Conservation (phyloP, 768 basidiomycete species). For the Pholiota molesta region DNA sequence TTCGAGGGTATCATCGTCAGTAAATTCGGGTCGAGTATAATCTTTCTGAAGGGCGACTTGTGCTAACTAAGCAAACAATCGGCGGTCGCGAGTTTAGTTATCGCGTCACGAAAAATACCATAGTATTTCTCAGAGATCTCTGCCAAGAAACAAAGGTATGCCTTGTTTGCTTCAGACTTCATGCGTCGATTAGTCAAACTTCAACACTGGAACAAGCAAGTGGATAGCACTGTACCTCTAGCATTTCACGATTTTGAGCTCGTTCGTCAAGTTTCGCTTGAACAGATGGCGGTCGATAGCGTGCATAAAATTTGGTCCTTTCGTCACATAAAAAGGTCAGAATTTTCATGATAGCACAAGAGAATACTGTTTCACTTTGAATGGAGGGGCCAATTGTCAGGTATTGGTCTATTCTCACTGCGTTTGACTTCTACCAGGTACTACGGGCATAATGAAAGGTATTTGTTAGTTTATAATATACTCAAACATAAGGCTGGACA, state of each 20-base stretch:
- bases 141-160: slow-evolving; percentile 67
- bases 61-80: slow-evolving; percentile 90
- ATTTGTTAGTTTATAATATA: slow-evolving; percentile 1
- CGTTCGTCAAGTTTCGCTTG: slow-evolving; percentile 66
- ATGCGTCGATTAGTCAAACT: not conserved
- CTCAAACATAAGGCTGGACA: not conserved
- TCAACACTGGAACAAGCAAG: not conserved
- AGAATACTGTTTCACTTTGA: slow-evolving; percentile 51
- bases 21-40: slow-evolving; percentile 80
- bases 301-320: slow-evolving; percentile 71
- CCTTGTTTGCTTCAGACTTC: slow-evolving; percentile 62
- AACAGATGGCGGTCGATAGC: slow-evolving; percentile 79
- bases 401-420: slow-evolving; percentile 50
- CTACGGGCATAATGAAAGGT: slow-evolving; percentile 36
- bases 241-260: slow-evolving; percentile 73
- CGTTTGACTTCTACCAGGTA: slow-evolving; percentile 81
- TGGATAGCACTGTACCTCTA: slow-evolving; percentile 41
- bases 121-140: slow-evolving; percentile 75
- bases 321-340: not conserved
- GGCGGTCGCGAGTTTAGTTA: slow-evolving; percentile 79
- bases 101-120: slow-evolving; percentile 67
- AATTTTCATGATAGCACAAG: not conserved
- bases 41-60: slow-evolving; percentile 74
- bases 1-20: slow-evolving; percentile 65
- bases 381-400: slow-evolving; percentile 62